These are phyloP conservation scores for Misopates orontium DNA, from an alignment of 257 asterid genomes.

Conservation along the genomic window DNA sequence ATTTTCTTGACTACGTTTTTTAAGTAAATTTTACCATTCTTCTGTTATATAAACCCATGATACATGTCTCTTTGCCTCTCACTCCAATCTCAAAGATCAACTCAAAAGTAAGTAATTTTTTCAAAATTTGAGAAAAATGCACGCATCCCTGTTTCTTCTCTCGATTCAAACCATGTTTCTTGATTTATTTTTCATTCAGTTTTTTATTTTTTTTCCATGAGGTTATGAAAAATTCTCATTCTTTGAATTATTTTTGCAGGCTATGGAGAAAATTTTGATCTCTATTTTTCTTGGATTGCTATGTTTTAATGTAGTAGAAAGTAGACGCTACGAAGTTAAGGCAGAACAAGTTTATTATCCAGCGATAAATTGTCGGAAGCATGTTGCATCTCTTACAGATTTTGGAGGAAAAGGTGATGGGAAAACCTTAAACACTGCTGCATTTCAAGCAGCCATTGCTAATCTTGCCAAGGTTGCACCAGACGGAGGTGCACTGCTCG, in stretches of 20 bases:
- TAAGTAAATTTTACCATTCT: neutral
- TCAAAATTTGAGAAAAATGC: neutral
- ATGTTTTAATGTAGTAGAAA: slow-evolving; percentile 30
- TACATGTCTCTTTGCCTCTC: neutral
- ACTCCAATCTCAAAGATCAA: neutral
- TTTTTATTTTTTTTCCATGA: neutral
- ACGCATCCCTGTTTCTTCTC: neutral
- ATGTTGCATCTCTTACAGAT: slow-evolving; percentile 48
- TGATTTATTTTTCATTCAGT: neutral
- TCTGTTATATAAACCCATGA: slow-evolving; percentile 22
- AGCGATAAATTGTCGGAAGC: slow-evolving; percentile 49
- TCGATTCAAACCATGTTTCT: slow-evolving; percentile 16
- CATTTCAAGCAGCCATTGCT: slow-evolving; percentile 48
- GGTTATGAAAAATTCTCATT: neutral
- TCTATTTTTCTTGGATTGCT: slow-evolving; percentile 36
- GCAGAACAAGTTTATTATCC: slow-evolving; percentile 25
- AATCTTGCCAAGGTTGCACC: slow-evolving; percentile 45
- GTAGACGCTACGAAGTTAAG: neutral
- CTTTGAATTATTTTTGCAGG: slow-evolving; percentile 25
- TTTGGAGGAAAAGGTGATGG: slow-evolving; percentile 70
- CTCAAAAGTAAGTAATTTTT: slow-evolving; percentile 26
- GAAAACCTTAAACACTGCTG: slow-evolving; percentile 51
- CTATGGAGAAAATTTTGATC: slow-evolving; percentile 23
- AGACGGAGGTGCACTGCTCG: slow-evolving; percentile 58
- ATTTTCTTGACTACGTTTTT: neutral